Evolutionary conservation across 164 flowering plant species (phyloP).

Genomic region (Buxus sempervirens): DNA sequence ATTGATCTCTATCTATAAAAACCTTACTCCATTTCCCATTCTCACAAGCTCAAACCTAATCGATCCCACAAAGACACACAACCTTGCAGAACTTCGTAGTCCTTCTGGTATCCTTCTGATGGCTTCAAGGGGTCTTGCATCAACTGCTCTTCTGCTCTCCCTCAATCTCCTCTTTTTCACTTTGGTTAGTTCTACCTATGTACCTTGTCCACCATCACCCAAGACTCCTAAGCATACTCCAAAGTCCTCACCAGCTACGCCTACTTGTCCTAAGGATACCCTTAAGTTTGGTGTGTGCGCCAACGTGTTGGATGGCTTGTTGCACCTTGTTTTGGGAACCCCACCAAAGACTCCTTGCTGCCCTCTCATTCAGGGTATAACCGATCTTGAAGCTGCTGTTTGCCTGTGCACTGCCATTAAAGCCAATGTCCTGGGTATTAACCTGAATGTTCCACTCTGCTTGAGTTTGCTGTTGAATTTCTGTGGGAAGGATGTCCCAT

Average conservation of each 20-base stretch:
- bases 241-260: no score
- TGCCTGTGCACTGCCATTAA: no score
- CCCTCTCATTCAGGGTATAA: slow-evolving; percentile 47
- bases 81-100: no score
- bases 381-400: slow-evolving; percentile 70
- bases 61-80: no score
- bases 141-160: slow-evolving; percentile 43
- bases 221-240: no score
- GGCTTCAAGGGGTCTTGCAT: slow-evolving; percentile 41
- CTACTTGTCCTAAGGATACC: no score
- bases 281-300: slow-evolving; percentile 72
- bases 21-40: no score
- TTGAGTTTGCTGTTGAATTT: slow-evolving; percentile 54
- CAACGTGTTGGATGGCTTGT: slow-evolving; percentile 40
- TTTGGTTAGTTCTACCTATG: slow-evolving; percentile 52
- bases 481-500: slow-evolving; percentile 60
- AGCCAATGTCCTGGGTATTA: no score
- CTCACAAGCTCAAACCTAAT: no score
- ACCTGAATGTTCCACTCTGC: slow-evolving; percentile 52
- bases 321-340: slow-evolving; percentile 42
- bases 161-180: no score
- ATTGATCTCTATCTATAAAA: no score
- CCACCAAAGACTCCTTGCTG: slow-evolving; percentile 64
- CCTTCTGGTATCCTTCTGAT: slow-evolving; percentile 17
- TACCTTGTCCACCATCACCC: no score